A percentile compares a stretch with the other conserved stretches of the same genome.
phyloP scores from a whole-genome alignment of 208 protist genomes.

The Leptomonas pyrrhocoris region DNA sequence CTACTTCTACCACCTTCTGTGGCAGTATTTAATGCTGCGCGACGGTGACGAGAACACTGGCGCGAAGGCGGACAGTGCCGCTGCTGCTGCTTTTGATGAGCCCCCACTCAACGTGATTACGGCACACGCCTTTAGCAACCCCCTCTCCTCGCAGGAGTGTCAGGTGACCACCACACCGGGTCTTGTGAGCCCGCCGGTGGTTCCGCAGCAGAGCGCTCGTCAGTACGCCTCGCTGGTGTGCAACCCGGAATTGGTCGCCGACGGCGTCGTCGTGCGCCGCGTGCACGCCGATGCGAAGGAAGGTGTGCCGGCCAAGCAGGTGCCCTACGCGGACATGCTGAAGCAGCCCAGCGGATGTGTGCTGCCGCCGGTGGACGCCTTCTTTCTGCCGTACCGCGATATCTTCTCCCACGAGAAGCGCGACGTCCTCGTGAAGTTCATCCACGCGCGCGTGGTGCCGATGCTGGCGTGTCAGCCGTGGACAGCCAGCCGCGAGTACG shows the following conservation, averaged over 20 bases:
- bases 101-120: conserved; percentile 65
- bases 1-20: conserved; percentile 87
- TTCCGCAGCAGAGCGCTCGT: conserved; percentile 33
- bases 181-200: conserved; percentile 29
- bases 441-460: conserved; percentile 59
- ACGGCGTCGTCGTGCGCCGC: conserved; percentile 33
- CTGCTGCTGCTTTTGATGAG: background rate
- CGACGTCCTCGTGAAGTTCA: conserved; percentile 66
- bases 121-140: conserved; percentile 55
- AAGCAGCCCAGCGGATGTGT: conserved; percentile 24
- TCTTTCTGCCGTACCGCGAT: conserved; percentile 76
- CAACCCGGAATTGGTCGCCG: conserved; percentile 18
- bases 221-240: conserved; percentile 23
- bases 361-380: conserved; percentile 12
- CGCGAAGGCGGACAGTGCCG: conserved; percentile 8
- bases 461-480: conserved; percentile 84
- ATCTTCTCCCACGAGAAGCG: conserved; percentile 77
- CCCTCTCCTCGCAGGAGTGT: conserved; percentile 50
- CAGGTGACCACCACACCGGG: conserved; percentile 30
- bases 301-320: conserved; percentile 10
- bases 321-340: conserved; percentile 30
- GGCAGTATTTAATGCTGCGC: conserved; percentile 77
- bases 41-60: too few relatives aligned
- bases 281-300: conserved; percentile 4
- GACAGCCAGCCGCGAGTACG: conserved; percentile 47